phyloP scores from a whole-genome alignment of 768 basidiomycete species.

The Porpolomopsis calyptriformis region DNA sequence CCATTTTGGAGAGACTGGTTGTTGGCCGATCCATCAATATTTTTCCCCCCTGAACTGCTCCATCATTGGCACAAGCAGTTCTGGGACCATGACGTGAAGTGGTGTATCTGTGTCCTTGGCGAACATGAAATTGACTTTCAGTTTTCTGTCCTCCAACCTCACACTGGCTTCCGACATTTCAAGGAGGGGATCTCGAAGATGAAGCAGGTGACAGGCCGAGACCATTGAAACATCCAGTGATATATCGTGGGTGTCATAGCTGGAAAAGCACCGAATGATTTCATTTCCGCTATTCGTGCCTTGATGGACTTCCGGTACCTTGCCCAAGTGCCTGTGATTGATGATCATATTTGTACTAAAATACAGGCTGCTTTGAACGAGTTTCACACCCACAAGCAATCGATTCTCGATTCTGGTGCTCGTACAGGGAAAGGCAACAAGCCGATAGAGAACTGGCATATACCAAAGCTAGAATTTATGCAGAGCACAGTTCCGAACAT shows the following conservation, averaged over 20 bases:
- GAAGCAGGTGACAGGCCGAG: constrained; percentile 19
- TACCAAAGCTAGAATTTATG: constrained; percentile 25
- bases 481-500: constrained; percentile 14
- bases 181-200: constrained; percentile 17
- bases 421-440: constrained; percentile 10
- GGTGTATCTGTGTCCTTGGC: constrained; percentile 12
- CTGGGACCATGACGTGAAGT: constrained; percentile 10
- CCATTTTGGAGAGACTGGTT: constrained; percentile 20
- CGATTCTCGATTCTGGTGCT: constrained; percentile 14
- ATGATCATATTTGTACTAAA: constrained; percentile 6
- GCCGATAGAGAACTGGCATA: constrained; percentile 18
- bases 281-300: constrained; percentile 8
- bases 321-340: constrained; percentile 3
- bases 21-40: constrained; percentile 12
- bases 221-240: constrained; percentile 18
- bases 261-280: constrained; percentile 6
- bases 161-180: constrained; percentile 18
- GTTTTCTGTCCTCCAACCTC: constrained; percentile 19
- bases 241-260: constrained; percentile 12
- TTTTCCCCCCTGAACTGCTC: constrained; percentile 19
- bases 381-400: constrained; percentile 21
- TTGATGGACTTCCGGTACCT: constrained; percentile 12
- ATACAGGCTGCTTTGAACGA: constrained; percentile 10
- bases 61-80: constrained; percentile 16
- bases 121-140: constrained; percentile 17